Evolutionary conservation across 768 basidiomycete species (phyloP), one percentile per base, ranked within the genome.

Genomic region (Psilocybe tampanensis): DNA sequence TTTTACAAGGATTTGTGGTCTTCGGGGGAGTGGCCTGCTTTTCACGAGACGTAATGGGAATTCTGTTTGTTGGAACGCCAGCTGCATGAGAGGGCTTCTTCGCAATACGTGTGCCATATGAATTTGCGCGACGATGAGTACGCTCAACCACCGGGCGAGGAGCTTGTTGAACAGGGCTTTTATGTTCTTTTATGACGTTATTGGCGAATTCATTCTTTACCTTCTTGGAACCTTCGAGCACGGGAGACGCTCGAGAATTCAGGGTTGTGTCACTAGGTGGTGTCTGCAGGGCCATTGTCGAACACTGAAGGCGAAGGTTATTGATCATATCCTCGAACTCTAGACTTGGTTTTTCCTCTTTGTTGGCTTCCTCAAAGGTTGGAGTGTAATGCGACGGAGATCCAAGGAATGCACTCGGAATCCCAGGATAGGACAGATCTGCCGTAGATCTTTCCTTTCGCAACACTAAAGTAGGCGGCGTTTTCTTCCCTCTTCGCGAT

Each of bases 321-420:
- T 64, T 68, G 17, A 81, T 72, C 80, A 81, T 81, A 24, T 78
- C 75, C 58, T 76, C 69, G 13, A 80, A 66, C 58, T 70, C 65
- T 57, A 79, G 63, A 17, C 68, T 64, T 50, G 66, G 65, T 17
- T 64, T 66, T 21, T 64, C 65, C 26, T 66, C 61, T n/a, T 49
- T 43, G 43, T 62, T 50, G 41, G 50, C 54, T 29, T 44, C 18
- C n/a, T 52, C 52, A n/a, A 60, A 55, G 23, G 70, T 68, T 3
- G 75, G 72, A 39, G 68, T 68, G 56, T 75, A 70, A n/a, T 59
- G 62, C 12, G 75, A 73, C n/a, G 76, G 74, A 22, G 75, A 72
- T 3, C 79, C 77, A 13, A 77, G 60, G 59, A 78, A 78, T 32
- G 77, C 76, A 17, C 77, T 75, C 24, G 80, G 79, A 44, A 79